Evolutionary conservation across 73 alveolate genomes (phyloP).

Genomic region (Durusdinium trenchii): DNA sequence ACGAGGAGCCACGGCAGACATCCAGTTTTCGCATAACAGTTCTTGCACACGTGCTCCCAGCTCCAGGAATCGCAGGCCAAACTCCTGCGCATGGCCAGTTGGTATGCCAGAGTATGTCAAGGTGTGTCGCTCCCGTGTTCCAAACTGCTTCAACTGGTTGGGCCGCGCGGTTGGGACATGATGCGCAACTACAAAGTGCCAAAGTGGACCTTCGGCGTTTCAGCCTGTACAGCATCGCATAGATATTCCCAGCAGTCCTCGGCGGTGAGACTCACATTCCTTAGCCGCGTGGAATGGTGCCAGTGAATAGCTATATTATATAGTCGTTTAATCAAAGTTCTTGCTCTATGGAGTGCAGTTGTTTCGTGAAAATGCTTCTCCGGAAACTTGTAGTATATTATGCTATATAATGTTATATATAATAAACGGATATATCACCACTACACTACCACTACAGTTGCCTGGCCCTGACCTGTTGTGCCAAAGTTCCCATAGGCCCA

Average conservation of each 20-base stretch:
- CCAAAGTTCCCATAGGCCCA: constrained; percentile 88
- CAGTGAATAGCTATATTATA: background rate
- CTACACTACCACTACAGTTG: background rate
- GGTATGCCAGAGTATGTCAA: too few species aligned
- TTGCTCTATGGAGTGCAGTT: background rate
- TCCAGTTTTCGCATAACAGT: constrained; percentile 70
- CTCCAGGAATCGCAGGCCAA: background rate
- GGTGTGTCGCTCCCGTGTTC: too few species aligned
- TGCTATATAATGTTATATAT: background rate
- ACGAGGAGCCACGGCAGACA: constrained; percentile 45
- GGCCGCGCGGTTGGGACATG: too few species aligned
- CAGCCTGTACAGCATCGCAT: background rate
- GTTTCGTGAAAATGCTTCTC: too few species aligned
- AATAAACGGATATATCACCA: background rate
- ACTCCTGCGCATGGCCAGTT: constrained; percentile 7
- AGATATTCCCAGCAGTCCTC: background rate
- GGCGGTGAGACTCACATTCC: constrained; percentile 46
- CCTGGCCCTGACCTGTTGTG: background rate
- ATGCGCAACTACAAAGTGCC: background rate
- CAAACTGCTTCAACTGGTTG: too few species aligned
- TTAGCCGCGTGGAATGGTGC: background rate
- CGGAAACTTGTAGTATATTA: background rate
- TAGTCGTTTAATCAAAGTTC: background rate
- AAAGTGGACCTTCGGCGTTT: background rate
- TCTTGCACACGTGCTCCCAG: constrained; percentile 19